Base-by-base conservation (phyloP, 1,284 basidiomycete species). In the Kwoniella shivajii region DNA sequence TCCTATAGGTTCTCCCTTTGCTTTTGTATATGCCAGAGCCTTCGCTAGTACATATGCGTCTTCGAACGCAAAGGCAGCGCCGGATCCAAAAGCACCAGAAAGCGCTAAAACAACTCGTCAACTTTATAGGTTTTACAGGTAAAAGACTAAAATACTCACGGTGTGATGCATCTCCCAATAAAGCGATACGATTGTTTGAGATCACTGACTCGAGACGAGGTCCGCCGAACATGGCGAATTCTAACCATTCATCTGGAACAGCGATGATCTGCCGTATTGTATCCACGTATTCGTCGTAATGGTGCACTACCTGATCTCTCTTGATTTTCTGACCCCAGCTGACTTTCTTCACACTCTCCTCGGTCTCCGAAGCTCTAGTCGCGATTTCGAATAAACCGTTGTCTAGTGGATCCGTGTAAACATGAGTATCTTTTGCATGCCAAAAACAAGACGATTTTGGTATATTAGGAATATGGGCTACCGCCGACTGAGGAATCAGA, bases 171-270 rank as follows among this genome's bases (percentile, higher is more conserved):
- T 69, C 66, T 1, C 67, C 67, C 10, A 69, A 18, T 9, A 71
- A 54, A n/a, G 64, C 67, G 18, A 68, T 62, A 5, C 61, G 54
- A 9, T 53, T 60, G 4, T 55, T 50, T 3, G 46, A 49, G 10
- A 66, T 57, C 4, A 69, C 60, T 7, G 52, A 53, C 11, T 61
- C 61, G 2, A 71, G 51, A 9, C 58, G 42, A 6, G 62, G 62
- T 9, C 69, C 69, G 20, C 63, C 69, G 44, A 71, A 71, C 48
- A 66, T 61, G 29, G 67, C 58, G 52, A 71, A 69, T 36, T 71
- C 69, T 16, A 62, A 58, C 69, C 69, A 71, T 45, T 56, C 54
- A 34, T 61, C 64, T 1, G 65, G 64, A 7, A 53, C 58, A 13
- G 50, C 62, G 34, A 69, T 57, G 33, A 69, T 39, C 24, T 57